Evolutionary conservation across 805 yeast species (phyloP), one percentile per base, ranked within the genome.

Genomic region (Lipomyces japonicus): DNA sequence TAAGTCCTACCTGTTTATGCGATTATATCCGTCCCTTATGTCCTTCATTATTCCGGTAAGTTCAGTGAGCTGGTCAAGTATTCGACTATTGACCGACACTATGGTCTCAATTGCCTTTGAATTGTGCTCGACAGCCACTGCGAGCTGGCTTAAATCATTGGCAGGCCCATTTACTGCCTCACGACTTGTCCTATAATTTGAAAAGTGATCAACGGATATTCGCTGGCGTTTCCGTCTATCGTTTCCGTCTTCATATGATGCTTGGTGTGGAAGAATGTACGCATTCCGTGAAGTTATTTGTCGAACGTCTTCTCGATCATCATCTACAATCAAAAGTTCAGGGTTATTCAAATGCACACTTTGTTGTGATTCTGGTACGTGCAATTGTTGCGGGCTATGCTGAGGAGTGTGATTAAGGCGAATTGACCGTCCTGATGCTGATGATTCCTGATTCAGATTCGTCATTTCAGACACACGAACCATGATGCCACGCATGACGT

Each of bases 401-500:
- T 23, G 66, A 47, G 66, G 66, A 61, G n/a, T n/a, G n/a, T n/a
- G n/a, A n/a, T n/a, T n/a, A n/a, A n/a, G n/a, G n/a, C n/a, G n/a
- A n/a, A n/a, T n/a, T n/a, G n/a, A n/a, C n/a, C n/a, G n/a, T n/a
- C n/a, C n/a, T n/a, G n/a, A n/a, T n/a, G n/a, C n/a, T n/a, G n/a
- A n/a, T n/a, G n/a, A n/a, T n/a, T n/a, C n/a, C n/a, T n/a, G n/a
- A n/a, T n/a, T n/a, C n/a, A n/a, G n/a, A n/a, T 19, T 42, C n/a
- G 30, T 30, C n/a, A 52, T 18, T 14, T 47, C 47, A 5, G 39
- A 44, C 4, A 52, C 39, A 4, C 53, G 42, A 10, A 43, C 18
- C 57, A 52, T 52, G 36, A 52, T 42, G 3, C 49, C 50, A 21
- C 49, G 57, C 57, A 52, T 48, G 32, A 52, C 37, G 19, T 28